Evolutionary conservation across 2,329 filamentous ascomycete genomes (phyloP).

Genomic region (Aspergillus aculeatinus): DNA sequence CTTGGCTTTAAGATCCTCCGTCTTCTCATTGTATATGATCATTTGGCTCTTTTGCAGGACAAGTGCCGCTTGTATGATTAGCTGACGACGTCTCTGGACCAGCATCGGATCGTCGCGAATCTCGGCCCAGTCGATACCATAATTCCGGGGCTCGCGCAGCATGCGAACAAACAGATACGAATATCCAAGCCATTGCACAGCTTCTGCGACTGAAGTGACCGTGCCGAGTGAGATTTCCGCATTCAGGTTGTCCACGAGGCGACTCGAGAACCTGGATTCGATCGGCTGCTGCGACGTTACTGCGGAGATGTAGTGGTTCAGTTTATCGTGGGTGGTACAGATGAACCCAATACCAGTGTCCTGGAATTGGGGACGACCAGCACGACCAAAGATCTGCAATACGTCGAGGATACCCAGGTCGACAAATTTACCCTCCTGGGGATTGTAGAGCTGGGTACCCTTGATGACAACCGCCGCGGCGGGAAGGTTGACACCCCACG

Average conservation of each 20-base stretch:
- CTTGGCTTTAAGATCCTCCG: slow-evolving; percentile 88
- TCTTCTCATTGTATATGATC: slow-evolving; percentile 97
- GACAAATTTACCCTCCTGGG: slow-evolving; percentile 93
- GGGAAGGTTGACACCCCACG: slow-evolving; percentile 98
- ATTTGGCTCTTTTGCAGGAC: slow-evolving; percentile 92
- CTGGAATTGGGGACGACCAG: slow-evolving; percentile 94
- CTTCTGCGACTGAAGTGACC: slow-evolving; percentile 89
- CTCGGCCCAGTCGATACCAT: slow-evolving; percentile 94
- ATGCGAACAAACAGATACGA: slow-evolving; percentile 97
- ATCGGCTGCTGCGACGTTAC: slow-evolving; percentile 96
- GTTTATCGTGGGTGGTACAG: slow-evolving; percentile 90
- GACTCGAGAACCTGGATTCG: slow-evolving; percentile 91
- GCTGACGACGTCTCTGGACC: slow-evolving; percentile 77
- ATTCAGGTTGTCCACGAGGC: slow-evolving; percentile 94
- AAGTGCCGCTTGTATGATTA: slow-evolving; percentile 84
- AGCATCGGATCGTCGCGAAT: slow-evolving; percentile 83
- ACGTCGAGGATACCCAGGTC: slow-evolving; percentile 96
- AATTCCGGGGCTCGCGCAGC: slow-evolving; percentile 84
- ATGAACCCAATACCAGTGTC: slow-evolving; percentile 98
- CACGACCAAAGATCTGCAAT: slow-evolving; percentile 96
- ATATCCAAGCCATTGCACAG: slow-evolving; percentile 95
- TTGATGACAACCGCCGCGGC: slow-evolving; percentile 97
- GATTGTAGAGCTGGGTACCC: slow-evolving; percentile 94
- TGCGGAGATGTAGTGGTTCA: slow-evolving; percentile 85
- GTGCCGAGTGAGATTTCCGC: slow-evolving; percentile 92